Evolutionary conservation across 1,284 basidiomycete genomes (phyloP).

Genomic region (Ceratorhiza oryzae-sativae): DNA sequence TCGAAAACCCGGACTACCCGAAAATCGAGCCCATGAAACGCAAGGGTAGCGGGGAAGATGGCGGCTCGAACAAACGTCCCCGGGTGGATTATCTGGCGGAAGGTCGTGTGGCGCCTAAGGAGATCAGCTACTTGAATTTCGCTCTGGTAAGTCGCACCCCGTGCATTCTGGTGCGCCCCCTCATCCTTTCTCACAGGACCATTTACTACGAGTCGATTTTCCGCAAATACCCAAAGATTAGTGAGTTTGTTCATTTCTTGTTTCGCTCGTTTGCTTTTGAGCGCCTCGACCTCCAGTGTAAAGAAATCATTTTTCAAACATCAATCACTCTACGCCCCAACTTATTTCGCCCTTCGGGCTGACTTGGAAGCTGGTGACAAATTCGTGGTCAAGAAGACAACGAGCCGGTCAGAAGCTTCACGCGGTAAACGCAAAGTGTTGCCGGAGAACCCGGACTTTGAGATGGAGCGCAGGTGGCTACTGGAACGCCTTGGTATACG

Average conservation of each 20-base stretch:
- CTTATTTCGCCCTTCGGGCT: slow-evolving; percentile 49
- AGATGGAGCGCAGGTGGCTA: slow-evolving; percentile 58
- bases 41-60: slow-evolving; percentile 40
- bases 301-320: slow-evolving; percentile 53
- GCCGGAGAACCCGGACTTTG: slow-evolving; percentile 55
- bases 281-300: slow-evolving; percentile 47
- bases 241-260: slow-evolving; percentile 18
- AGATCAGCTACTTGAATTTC: slow-evolving; percentile 57
- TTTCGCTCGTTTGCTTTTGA: background rate
- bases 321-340: slow-evolving; percentile 65
- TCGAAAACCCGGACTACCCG: slow-evolving; percentile 69
- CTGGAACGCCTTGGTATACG: slow-evolving; percentile 43
- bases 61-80: slow-evolving; percentile 59
- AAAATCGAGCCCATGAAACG: slow-evolving; percentile 52
- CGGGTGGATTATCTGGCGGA: slow-evolving; percentile 62
- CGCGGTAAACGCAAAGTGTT: slow-evolving; percentile 56
- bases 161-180: slow-evolving; percentile 11
- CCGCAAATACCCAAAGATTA: slow-evolving; percentile 62
- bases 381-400: slow-evolving; percentile 50
- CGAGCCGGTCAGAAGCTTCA: slow-evolving; percentile 56
- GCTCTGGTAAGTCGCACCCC: slow-evolving; percentile 56
- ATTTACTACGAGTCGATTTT: slow-evolving; percentile 59
- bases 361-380: slow-evolving; percentile 52
- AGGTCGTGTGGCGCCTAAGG: slow-evolving; percentile 55
- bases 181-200: slow-evolving; percentile 54